Evolutionary conservation across 768 basidiomycete species (phyloP).

Genomic region (Lactifluus subvellereus): DNA sequence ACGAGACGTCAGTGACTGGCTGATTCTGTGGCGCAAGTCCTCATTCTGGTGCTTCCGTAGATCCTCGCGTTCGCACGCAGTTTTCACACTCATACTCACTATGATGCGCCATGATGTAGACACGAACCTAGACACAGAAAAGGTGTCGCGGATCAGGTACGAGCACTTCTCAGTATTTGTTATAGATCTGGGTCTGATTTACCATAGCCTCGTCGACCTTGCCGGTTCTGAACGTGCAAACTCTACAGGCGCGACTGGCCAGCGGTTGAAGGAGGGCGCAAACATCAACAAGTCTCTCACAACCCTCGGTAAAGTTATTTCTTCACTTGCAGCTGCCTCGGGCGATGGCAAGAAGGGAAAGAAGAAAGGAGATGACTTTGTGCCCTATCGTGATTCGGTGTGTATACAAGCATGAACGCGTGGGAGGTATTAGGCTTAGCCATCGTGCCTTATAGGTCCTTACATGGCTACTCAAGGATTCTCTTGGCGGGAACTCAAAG

Average conservation of each 20-base stretch:
- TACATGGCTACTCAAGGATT: slow-evolving; percentile 98
- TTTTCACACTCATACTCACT: slow-evolving; percentile 91
- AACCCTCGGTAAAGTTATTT: slow-evolving; percentile 96
- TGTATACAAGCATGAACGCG: slow-evolving; percentile 28
- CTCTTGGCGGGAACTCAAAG: slow-evolving; percentile 93
- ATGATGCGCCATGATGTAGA: slow-evolving; percentile 83
- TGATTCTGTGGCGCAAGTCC: background rate
- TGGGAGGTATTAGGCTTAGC: background rate
- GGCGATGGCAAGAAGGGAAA: slow-evolving; percentile 56
- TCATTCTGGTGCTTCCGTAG: slow-evolving; percentile 33
- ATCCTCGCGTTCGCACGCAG: slow-evolving; percentile 95
- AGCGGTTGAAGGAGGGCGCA: slow-evolving; percentile 93
- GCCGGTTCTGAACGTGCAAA: slow-evolving; percentile 97
- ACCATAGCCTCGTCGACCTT: slow-evolving; percentile 81
- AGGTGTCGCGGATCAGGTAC: slow-evolving; percentile 95
- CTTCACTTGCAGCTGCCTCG: slow-evolving; percentile 68
- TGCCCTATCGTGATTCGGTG: slow-evolving; percentile 97
- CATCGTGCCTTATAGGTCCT: slow-evolving; percentile 53
- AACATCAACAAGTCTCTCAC: slow-evolving; percentile 99
- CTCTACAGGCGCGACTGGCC: slow-evolving; percentile 95
- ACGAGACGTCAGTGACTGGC: slow-evolving; percentile 65
- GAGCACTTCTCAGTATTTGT: slow-evolving; percentile 21
- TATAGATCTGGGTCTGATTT: background rate
- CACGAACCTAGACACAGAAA: slow-evolving; percentile 91
- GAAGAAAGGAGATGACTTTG: slow-evolving; percentile 87